Base-by-base conservation (phyloP, 2,329 filamentous ascomycete genomes). In the Blumeriella jaapii region DNA sequence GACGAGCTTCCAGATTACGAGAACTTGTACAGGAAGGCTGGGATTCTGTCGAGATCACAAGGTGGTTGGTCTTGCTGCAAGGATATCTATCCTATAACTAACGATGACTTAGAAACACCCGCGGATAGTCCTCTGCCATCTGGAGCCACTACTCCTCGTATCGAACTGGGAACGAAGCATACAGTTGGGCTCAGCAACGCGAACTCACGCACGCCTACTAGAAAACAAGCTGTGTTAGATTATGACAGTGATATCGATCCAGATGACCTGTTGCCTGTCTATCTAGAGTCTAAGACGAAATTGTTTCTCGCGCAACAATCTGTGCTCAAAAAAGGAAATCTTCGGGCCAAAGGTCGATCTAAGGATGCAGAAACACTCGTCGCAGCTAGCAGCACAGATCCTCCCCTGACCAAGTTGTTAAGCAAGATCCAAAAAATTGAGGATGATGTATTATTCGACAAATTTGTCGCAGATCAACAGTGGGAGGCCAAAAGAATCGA, bases 341-440 rank as follows among this genome's bases (percentile, higher is more conserved):
- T 19, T 16, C 43, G 44, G 13, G 29, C 31, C 29, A 43, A 34
- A 40, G 24, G 16, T 27, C 38, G 44, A 18, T 36, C 26, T 22
- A 36, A 27, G 19, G 18, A 28, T 16, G 36, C 31, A 20, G 45
- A 42, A 19, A 25, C 47, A 40, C 29, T 46, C 16, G 27, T 31
- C 6, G 31, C 29, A 18, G 38, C 35, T 11, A 34, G 31, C 6
- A 32, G 44, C 6, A 45, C 36, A 28, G 37, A 51, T 28, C 34
- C 44, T 11, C 69, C 73, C 41, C 63, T 76, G 27, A 68, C 69
- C 7, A 83, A 77, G 48, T 59, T 93, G 2, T 67, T 79, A 25
- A 74, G 77, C 11, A 93, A 87, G 54, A 61, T 95, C 24, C 69
- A 75, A 23, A 72, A 71, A 41, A 83, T 95, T 26, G 80, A 91